Percentiles rank a stretch among this genome's conserved stretches.
These are phyloP conservation scores for Lithospermum erythrorhizon DNA, from an alignment of 257 asterid genomes.

Conservation along the genomic window DNA sequence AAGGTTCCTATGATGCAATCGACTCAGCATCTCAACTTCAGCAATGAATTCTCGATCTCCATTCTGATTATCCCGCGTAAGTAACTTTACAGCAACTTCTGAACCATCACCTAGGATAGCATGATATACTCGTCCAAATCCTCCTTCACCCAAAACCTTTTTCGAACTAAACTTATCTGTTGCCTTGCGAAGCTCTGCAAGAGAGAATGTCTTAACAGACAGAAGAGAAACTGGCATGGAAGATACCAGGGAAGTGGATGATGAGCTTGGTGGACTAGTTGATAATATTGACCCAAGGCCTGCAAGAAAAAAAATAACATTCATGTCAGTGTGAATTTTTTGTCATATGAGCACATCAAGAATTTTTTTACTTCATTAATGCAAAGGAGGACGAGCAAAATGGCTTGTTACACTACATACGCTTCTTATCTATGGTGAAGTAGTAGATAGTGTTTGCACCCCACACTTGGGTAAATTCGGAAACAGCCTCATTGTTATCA, in stretches of 20 bases:
- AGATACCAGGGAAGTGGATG: constrained; percentile 63
- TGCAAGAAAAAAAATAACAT: constrained; percentile 18
- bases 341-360: background rate
- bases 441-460: too few species aligned
- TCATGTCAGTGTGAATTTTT: background rate
- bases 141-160: constrained; percentile 91
- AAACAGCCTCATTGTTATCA: too few species aligned
- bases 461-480: too few species aligned
- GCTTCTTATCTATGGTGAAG: too few species aligned
- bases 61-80: constrained; percentile 65
- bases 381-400: background rate
- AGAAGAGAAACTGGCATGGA: constrained; percentile 78
- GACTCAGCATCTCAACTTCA: constrained; percentile 96
- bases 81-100: constrained; percentile 80
- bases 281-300: constrained; percentile 68
- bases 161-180: constrained; percentile 70
- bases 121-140: constrained; percentile 94
- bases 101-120: constrained; percentile 69
- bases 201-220: constrained; percentile 80
- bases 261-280: constrained; percentile 84
- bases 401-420: too few species aligned
- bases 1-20: constrained; percentile 96
- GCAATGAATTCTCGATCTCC: constrained; percentile 96
- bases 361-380: too few species aligned
- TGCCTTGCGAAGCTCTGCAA: constrained; percentile 79